Evolutionary conservation across 805 yeast species (phyloP).

Genomic region (Kodamaea lidongshanica): DNA sequence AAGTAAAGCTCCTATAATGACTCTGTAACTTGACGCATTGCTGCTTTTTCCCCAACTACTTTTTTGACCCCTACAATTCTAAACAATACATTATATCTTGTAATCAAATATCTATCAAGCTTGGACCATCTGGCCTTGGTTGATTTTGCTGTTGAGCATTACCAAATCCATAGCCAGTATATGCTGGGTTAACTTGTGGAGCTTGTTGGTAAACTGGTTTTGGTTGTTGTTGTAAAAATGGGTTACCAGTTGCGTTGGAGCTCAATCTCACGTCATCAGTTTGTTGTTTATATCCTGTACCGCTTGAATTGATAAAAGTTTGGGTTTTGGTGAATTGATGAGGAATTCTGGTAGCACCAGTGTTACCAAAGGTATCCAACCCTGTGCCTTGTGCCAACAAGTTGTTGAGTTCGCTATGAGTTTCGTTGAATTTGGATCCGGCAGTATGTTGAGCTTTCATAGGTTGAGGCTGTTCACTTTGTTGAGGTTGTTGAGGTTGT

Average conservation of each 20-base stretch:
- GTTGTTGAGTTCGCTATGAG: conserved; percentile 62
- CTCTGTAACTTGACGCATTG: too few species aligned
- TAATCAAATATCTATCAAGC: conserved; percentile 45
- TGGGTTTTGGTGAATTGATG: conserved; percentile 86
- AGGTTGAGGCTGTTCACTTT: conserved; percentile 18
- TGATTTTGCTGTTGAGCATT: conserved; percentile 48
- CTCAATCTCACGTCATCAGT: conserved; percentile 27
- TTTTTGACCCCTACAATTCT: too few species aligned
- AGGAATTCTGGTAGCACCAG: conserved; percentile 78
- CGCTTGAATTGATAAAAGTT: conserved; percentile 79
- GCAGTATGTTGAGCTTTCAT: conserved; percentile 22
- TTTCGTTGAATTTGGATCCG: conserved; percentile 36
- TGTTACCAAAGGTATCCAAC: conserved; percentile 87
- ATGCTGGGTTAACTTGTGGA: conserved; percentile 60
- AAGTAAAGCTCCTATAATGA: too few species aligned
- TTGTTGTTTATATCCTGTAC: conserved; percentile 67
- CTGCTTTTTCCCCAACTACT: too few species aligned
- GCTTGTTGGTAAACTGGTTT: conserved; percentile 7
- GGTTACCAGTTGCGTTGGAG: conserved; percentile 45
- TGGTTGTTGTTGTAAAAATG: conserved; percentile 38
- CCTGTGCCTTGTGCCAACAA: conserved; percentile 85
- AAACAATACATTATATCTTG: too few species aligned
- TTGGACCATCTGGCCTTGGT: conserved; percentile 34
- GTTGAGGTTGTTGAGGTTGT: conserved; percentile 30
- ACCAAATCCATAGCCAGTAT: conserved; percentile 94